Evolutionary conservation across 495 filamentous ascomycete species (phyloP).

Genomic region (Podospora comata): DNA sequence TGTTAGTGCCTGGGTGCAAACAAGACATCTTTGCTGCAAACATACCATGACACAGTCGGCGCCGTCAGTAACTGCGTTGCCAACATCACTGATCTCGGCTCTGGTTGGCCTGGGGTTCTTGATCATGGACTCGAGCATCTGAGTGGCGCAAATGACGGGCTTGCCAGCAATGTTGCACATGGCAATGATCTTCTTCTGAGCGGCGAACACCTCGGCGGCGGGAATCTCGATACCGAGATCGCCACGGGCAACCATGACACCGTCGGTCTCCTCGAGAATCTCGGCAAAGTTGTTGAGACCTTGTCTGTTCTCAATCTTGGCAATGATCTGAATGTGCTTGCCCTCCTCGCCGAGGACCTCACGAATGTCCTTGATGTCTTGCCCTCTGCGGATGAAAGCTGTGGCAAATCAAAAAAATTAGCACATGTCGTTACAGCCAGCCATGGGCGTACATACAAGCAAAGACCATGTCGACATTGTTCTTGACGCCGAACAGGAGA

Average conservation of each 20-base stretch:
- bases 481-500: slow-evolving; percentile 92
- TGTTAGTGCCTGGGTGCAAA: background rate
- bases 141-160: slow-evolving; percentile 84
- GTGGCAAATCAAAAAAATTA: background rate
- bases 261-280: slow-evolving; percentile 93
- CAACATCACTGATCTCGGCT: slow-evolving; percentile 96
- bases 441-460: slow-evolving; percentile 50
- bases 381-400: slow-evolving; percentile 87
- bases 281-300: slow-evolving; percentile 97
- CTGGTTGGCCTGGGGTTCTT: slow-evolving; percentile 97
- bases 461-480: slow-evolving; percentile 98
- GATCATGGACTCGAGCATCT: slow-evolving; percentile 94
- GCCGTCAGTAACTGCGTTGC: slow-evolving; percentile 95
- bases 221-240: slow-evolving; percentile 98
- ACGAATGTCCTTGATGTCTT: slow-evolving; percentile 89
- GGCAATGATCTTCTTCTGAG: slow-evolving; percentile 99
- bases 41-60: slow-evolving; percentile 94
- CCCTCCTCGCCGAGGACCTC: slow-evolving; percentile 89
- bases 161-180: slow-evolving; percentile 99
- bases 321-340: slow-evolving; percentile 96
- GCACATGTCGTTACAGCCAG: background rate
- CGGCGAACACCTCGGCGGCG: slow-evolving; percentile 95
- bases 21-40: too few relatives aligned
- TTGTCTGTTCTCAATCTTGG: slow-evolving; percentile 99
- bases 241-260: slow-evolving; percentile 99